These are phyloP conservation scores for Cyberlindnera veronae DNA, from an alignment of 805 yeast species.

Conservation along the genomic window DNA sequence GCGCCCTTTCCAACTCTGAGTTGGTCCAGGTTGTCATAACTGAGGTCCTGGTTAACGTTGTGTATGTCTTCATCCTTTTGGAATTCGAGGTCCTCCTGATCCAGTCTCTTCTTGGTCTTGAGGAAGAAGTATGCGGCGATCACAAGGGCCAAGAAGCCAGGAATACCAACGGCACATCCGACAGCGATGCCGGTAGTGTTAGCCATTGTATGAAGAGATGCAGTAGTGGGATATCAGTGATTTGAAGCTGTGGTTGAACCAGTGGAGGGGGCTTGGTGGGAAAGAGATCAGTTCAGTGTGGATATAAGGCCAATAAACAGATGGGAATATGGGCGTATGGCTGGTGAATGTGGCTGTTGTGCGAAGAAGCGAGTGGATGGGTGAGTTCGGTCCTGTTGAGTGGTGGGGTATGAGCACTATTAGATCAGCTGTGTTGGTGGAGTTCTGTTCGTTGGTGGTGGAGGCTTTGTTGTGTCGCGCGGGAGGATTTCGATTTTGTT, in stretches of 20 bases:
- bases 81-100: constrained; percentile 34
- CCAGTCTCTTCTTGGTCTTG: constrained; percentile 35
- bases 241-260: no score
- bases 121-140: constrained; percentile 36
- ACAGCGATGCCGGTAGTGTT: constrained; percentile 37
- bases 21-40: constrained; percentile 29
- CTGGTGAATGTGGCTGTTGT: no score
- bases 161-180: constrained; percentile 53
- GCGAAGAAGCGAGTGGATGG: no score
- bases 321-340: no score
- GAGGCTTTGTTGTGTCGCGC: no score
- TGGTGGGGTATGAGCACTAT: no score
- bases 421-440: no score
- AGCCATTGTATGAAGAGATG: constrained; percentile 2
- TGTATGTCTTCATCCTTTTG: constrained; percentile 32
- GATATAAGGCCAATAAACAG: no score
- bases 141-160: constrained; percentile 37
- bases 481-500: no score
- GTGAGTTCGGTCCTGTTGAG: no score
- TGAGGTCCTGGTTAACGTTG: constrained; percentile 35
- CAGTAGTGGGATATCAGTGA: not conserved
- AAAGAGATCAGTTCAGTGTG: no score
- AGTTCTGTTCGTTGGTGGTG: no score
- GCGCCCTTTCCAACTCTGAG: constrained; percentile 13
- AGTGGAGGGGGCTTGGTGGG: not conserved